Evolutionary conservation across 768 basidiomycete species (phyloP), one percentile per base, ranked within the genome.

Genomic region (Suillus americanus): DNA sequence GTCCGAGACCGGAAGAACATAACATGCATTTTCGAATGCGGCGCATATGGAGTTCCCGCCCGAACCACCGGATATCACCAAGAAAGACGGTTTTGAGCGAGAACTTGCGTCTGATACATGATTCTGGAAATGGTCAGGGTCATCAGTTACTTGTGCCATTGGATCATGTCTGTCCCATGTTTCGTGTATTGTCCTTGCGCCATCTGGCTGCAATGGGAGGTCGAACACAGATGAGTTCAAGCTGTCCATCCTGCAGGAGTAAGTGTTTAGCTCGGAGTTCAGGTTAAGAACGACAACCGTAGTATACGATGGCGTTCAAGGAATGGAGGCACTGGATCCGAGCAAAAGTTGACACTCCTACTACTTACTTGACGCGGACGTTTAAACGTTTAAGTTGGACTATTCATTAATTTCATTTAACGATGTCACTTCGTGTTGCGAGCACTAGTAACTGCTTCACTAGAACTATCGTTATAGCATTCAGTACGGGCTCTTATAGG

Each of bases 31-130:
- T 3, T 82, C 83, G 72, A 98, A 97, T 3, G 94, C 93, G 46
- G 90, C 81, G 68, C 93, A 95, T 68, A 98, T 91, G 25, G 91
- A 85, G 73, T 98, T 98, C 57, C 94, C 94, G 48, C 95, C 95
- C 40, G 95, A 95, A n/a, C 95, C 95, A 0, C 95, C 95, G 59
- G 94, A 95, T 62, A 98, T 85, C 59, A 97, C 84, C 8, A 95
- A 74, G 73, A 85, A 73, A 16, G 64, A 63, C 25, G 62, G 35
- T 28, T 61, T 60, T 23, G 59, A 56, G 8, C 64, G 38, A 61
- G 60, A 65, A 61, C 50, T 65, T 25, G 28, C 30, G 13, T 65
- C 48, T 28, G 37, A 33, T n/a, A 45, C 35, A 28, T 25, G 60
- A 6, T 28, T 43, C 25, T 57, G 23, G 25, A 25, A 37, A 57